A percentile compares a stretch with the other conserved stretches of the same genome.
Evolutionary conservation across 1,139 yeast species (phyloP).

Genomic region (Lodderomyces pseudojiufengensis): DNA sequence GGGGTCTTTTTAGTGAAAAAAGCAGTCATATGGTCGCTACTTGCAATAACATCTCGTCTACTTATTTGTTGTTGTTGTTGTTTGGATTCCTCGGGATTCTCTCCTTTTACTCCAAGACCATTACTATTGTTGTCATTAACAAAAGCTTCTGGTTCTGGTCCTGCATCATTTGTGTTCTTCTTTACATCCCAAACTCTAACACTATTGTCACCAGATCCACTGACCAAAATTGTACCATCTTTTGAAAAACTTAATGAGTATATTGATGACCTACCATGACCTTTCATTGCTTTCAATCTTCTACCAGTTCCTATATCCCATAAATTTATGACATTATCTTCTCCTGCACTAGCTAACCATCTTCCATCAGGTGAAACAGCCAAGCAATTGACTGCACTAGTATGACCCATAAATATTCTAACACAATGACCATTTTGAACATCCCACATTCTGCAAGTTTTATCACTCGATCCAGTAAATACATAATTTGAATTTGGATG

Average conservation of each 20-base stretch:
- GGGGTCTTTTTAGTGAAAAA: conserved; percentile 94
- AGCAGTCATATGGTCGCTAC: conserved; percentile 89
- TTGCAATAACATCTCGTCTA: conserved; percentile 70
- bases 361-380: conserved; percentile 96
- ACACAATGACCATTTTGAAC: conserved; percentile 84
- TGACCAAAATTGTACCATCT: conserved; percentile 85
- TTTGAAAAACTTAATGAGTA: conserved; percentile 81
- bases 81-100: conserved; percentile 6
- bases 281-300: conserved; percentile 76
- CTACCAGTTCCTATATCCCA: conserved; percentile 97
- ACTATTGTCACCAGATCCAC: conserved; percentile 91
- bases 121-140: conserved; percentile 26
- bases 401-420: conserved; percentile 91
- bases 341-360: conserved; percentile 95
- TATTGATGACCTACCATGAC: conserved; percentile 86
- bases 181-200: conserved; percentile 96
- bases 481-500: conserved; percentile 96
- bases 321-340: conserved; percentile 80
- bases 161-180: conserved; percentile 75
- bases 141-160: conserved; percentile 78
- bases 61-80: conserved; percentile 15
- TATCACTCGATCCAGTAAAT: conserved; percentile 92
- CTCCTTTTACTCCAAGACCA: conserved; percentile 12
- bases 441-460: conserved; percentile 98
- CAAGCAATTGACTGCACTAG: conserved; percentile 78